Base-by-base conservation (phyloP, 495 filamentous ascomycete species). In the Neurospora africana region DNA sequence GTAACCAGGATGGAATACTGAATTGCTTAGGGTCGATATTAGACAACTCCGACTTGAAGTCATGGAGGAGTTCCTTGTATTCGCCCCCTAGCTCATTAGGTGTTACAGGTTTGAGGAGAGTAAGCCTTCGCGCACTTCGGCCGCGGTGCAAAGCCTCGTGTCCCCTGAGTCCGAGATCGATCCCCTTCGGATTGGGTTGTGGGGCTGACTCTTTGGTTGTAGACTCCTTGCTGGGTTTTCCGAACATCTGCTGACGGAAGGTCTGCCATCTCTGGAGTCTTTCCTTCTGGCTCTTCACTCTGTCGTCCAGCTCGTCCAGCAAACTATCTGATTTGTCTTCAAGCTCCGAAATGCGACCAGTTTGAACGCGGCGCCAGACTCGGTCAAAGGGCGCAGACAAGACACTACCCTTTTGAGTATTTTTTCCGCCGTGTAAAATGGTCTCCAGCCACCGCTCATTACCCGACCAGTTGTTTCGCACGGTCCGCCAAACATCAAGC, bases 391-490 rank as follows among this genome's bases (percentile, higher is more conserved):
- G 82, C 17, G 84, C 82, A 30, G 87, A 85, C 8, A 96, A 79
- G 39, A 94, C 83, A 4, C 85, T 84, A 74, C 94, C 91, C 23
- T 84, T 87, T 70, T 79, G 82, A 30, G 83, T 80, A n/a, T 82
- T 80, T 36, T 81, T 83, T 44, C 92, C 91, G 0, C 91, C 92
- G 65, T 89, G 84, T 0, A 93, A 79, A 27, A 96, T 76, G 19
- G 84, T 79, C 43, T 92, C 87, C 74, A 90, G 83, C 89, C 91
- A 92, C 69, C 89, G 84, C 68, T 87, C 83, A 73, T 89, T 85
- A 2, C 93, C 93, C 8, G 90, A 82, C 93, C 93, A 97, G 73
- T 93, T 92, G 27, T 87, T 87, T 73, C 85, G 84, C 37, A 93
- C 78, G 19, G 86, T 82, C 36, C 83, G 82, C 58, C 86, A 82